Evolutionary conservation across 306 rosid species (phyloP).

Genomic region (Citrullus amarus): DNA sequence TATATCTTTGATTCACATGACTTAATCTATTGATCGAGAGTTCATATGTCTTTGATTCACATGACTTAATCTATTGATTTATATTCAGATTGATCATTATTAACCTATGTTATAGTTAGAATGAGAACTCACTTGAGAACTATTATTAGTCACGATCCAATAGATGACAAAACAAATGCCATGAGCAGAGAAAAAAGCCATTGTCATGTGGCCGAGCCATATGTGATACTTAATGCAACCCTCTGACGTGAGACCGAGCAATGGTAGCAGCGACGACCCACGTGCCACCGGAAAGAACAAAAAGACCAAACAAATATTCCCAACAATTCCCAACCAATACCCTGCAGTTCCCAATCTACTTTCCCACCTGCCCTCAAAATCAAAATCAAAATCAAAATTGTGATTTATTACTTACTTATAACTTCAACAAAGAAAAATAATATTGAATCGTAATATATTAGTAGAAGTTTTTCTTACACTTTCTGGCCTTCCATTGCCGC

Average conservation of each 20-base stretch:
- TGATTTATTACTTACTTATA: background rate
- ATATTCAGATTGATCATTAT: no score
- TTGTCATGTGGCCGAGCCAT: slow-evolving; percentile 56
- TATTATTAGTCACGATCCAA: slow-evolving; percentile 28
- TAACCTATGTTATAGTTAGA: background rate
- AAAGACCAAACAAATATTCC: slow-evolving; percentile 46
- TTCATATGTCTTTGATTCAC: no score
- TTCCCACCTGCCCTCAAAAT: slow-evolving; percentile 47
- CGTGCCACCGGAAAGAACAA: slow-evolving; percentile 70
- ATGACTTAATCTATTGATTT: no score
- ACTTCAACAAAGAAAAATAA: background rate
- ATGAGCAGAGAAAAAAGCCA: slow-evolving; percentile 66
- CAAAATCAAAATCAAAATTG: background rate
- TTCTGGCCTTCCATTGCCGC: slow-evolving; percentile 26
- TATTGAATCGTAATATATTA: no score
- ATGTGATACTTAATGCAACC: slow-evolving; percentile 63
- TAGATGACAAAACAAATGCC: slow-evolving; percentile 31
- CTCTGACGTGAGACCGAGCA: slow-evolving; percentile 63
- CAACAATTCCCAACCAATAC: slow-evolving; percentile 31
- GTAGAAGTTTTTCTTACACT: slow-evolving; percentile 29
- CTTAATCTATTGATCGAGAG: no score
- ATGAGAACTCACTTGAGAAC: slow-evolving; percentile 26
- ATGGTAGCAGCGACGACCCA: slow-evolving; percentile 56
- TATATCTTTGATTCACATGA: no score
- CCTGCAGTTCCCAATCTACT: slow-evolving; percentile 26